Conservation (phyloP, 2,329 filamentous ascomycete species). For the Aspergillus carbonarius region DNA sequence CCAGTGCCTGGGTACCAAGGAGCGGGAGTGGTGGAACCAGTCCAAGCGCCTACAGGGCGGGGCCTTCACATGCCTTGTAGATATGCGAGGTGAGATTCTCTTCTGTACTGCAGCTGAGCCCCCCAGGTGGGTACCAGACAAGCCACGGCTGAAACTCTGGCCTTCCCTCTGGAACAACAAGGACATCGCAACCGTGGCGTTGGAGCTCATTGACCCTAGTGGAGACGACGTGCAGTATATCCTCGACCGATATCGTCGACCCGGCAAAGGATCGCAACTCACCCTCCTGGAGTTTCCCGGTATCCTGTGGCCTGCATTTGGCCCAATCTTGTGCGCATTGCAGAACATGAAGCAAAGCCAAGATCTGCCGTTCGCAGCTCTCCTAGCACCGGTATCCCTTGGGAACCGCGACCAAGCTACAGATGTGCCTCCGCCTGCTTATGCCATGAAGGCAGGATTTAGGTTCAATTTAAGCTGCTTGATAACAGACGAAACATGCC, state of each 20-base stretch:
- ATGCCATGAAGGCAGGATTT: conserved; percentile 52
- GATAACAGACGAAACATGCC: conserved; percentile 25
- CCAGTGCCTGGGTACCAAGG: neutral
- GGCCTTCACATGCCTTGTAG: conserved; percentile 30
- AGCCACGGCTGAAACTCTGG: neutral
- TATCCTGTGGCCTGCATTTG: conserved; percentile 58
- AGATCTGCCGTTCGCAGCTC: conserved; percentile 51
- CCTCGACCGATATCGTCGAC: conserved; percentile 15
- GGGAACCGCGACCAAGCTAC: conserved; percentile 15
- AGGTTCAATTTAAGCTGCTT: conserved; percentile 40
- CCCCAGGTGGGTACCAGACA: neutral
- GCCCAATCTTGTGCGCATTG: conserved; percentile 56
- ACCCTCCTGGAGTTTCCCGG: conserved; percentile 62
- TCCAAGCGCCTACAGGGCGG: conserved; percentile 31
- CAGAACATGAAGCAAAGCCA: conserved; percentile 51
- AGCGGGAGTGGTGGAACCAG: conserved; percentile 29
- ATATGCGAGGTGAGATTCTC: conserved; percentile 17
- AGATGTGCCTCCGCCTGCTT: conserved; percentile 50
- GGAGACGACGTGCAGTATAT: conserved; percentile 23
- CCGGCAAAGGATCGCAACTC: conserved; percentile 9
- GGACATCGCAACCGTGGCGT: conserved; percentile 27
- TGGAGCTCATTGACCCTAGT: conserved; percentile 29
- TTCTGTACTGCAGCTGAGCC: conserved; percentile 27
- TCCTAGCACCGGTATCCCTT: conserved; percentile 32
- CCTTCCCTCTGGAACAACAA: conserved; percentile 26